Evolutionary conservation across 2,329 filamentous ascomycete genomes (phyloP).

Genomic region (Paracamarosporium sp.): DNA sequence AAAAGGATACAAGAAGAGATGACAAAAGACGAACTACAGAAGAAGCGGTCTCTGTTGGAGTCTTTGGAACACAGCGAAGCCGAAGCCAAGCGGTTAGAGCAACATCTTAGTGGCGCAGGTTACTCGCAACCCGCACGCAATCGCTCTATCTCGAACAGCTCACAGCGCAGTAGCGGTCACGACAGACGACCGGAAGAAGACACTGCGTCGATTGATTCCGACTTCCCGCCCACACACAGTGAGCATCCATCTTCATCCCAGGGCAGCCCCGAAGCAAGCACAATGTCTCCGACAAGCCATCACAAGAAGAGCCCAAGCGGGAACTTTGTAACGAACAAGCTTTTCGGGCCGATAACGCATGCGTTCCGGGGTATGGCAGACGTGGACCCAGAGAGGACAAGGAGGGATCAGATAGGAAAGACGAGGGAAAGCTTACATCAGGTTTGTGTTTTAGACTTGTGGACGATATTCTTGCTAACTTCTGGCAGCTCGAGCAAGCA

Average conservation of each 20-base stretch:
- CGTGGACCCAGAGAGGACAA: conserved; percentile 90
- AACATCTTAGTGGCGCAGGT: conserved; percentile 81
- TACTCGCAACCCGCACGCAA: conserved; percentile 66
- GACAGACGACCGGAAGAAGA: conserved; percentile 68
- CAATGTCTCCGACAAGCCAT: conserved; percentile 30
- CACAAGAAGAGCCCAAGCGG: conserved; percentile 85
- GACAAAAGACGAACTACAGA: conserved; percentile 89
- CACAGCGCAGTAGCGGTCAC: conserved; percentile 49
- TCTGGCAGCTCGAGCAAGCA: conserved; percentile 81
- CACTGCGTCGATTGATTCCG: conserved; percentile 90
- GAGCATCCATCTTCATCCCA: conserved; percentile 76
- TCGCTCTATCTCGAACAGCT: conserved; percentile 69
- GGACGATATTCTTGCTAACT: conserved; percentile 12
- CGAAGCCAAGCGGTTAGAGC: conserved; percentile 91
- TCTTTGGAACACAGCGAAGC: conserved; percentile 92
- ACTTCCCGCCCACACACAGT: conserved; percentile 89
- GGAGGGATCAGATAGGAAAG: conserved; percentile 93
- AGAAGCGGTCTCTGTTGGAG: conserved; percentile 82
- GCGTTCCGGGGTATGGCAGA: conserved; percentile 96
- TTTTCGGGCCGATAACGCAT: conserved; percentile 94
- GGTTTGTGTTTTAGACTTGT: conserved; percentile 36
- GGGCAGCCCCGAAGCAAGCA: conserved; percentile 60
- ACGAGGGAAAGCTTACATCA: conserved; percentile 83
- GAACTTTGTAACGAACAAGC: conserved; percentile 86
- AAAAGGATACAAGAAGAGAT: conserved; percentile 98